A percentile compares a stretch with the other conserved stretches of the same genome.
phyloP scores from a whole-genome alignment of 139 green algal genomes.

The Micromonas commoda region DNA sequence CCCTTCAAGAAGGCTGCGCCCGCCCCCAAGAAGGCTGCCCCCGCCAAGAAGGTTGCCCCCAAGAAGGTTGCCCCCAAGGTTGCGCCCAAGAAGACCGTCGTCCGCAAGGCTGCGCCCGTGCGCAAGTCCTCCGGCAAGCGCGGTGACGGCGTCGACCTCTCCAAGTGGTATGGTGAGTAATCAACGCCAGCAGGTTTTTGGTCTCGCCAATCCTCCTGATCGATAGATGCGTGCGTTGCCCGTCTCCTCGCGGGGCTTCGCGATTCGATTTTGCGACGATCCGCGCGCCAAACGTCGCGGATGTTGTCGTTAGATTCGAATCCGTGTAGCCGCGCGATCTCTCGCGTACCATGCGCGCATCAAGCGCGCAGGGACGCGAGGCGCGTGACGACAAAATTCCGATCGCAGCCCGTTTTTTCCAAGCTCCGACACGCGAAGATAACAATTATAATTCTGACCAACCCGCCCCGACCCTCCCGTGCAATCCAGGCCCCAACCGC shows the following conservation, averaged over 20 bases:
- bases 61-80: background rate
- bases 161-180: conserved; percentile 30
- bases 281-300: no score
- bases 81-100: background rate
- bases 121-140: conserved; percentile 2
- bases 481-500: conserved; percentile 21
- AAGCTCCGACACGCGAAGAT: no score
- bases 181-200: background rate
- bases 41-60: background rate
- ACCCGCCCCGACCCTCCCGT: background rate
- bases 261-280: no score
- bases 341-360: no score
- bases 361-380: no score
- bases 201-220: background rate
- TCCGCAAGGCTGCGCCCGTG: conserved; percentile 4
- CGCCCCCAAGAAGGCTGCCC: conserved; percentile 15
- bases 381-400: no score
- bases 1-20: background rate
- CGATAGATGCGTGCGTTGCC: no score
- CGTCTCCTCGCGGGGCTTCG: no score
- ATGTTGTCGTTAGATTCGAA: no score
- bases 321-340: no score
- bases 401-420: no score
- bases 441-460: background rate
- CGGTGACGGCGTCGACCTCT: background rate